A percentile compares a stretch with the other conserved stretches of the same genome.
These are phyloP conservation scores for Cryptococcus sp. DNA, from an alignment of 1,284 basidiomycete genomes.

Conservation along the genomic window DNA sequence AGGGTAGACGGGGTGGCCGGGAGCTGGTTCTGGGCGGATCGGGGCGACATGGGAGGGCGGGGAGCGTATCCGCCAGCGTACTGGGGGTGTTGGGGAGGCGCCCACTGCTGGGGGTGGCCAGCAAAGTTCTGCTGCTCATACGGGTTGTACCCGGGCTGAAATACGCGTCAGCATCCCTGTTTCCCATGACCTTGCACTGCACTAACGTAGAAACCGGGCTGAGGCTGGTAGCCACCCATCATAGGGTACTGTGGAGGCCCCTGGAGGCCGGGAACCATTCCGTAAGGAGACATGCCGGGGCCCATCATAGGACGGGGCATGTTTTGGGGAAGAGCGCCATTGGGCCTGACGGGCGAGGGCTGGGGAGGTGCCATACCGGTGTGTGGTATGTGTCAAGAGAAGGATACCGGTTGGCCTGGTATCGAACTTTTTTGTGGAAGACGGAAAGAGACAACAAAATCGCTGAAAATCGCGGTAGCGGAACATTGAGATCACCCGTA, in stretches of 20 bases:
- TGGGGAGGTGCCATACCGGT: conserved; percentile 15
- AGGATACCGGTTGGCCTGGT: not conserved
- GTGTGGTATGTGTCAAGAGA: too few relatives aligned
- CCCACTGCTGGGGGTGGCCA: conserved; percentile 27
- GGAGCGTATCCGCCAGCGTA: not conserved
- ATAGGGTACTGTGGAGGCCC: conserved; percentile 25
- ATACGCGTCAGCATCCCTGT: too few relatives aligned
- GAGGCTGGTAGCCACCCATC: conserved; percentile 33
- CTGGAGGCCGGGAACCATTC: conserved; percentile 32
- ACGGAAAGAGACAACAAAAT: not conserved
- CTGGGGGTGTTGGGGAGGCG: conserved; percentile 28
- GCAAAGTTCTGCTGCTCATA: conserved; percentile 30
- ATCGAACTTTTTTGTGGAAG: not conserved
- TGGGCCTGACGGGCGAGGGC: conserved; percentile 16
- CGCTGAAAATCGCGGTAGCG: not conserved
- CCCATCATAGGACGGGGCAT: conserved; percentile 20
- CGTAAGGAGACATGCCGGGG: conserved; percentile 23
- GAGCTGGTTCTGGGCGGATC: conserved; percentile 27
- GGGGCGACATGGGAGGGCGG: conserved; percentile 33
- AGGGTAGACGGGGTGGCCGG: conserved; percentile 24
- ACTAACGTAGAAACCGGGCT: conserved; percentile 37
- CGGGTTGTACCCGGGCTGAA: conserved; percentile 20
- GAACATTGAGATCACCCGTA: too few relatives aligned
- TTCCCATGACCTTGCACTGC: too few relatives aligned
- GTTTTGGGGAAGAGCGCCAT: conserved; percentile 14